Conservation (phyloP, 306 rosid genomes). For the Clitoria ternatea region DNA sequence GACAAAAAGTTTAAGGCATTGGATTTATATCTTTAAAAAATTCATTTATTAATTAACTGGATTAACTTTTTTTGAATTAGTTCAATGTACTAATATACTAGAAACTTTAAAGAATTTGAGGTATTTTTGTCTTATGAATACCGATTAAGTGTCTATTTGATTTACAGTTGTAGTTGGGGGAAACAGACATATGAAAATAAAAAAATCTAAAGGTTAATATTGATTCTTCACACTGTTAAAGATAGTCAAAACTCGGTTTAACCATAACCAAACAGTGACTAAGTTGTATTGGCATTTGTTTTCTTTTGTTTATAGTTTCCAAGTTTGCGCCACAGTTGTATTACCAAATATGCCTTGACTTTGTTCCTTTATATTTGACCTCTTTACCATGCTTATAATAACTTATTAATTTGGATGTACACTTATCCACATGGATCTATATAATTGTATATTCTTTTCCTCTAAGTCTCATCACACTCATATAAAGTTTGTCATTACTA, state of each 20-base stretch:
- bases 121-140: not conserved
- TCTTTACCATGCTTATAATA: conserved; percentile 24
- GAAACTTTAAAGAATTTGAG: not conserved
- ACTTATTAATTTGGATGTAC: conserved; percentile 14
- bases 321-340: conserved; percentile 28
- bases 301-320: conserved; percentile 18
- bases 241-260: too few relatives aligned
- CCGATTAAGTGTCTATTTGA: too few relatives aligned
- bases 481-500: conserved; percentile 27
- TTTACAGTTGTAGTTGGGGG: too few relatives aligned
- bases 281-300: not conserved
- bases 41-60: too few relatives aligned
- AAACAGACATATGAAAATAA: too few relatives aligned
- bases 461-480: conserved; percentile 35
- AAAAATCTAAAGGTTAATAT: too few relatives aligned
- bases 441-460: conserved; percentile 26
- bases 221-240: too few relatives aligned
- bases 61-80: too few relatives aligned
- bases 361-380: conserved; percentile 30
- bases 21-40: too few relatives aligned
- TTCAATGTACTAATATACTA: not conserved
- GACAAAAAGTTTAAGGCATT: too few relatives aligned
- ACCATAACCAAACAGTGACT: too few relatives aligned
- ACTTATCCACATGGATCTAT: conserved; percentile 31
- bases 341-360: conserved; percentile 45